Evolutionary conservation across 2,329 filamentous ascomycete species (phyloP), one percentile per base, ranked within the genome.

Genomic region (Penicillium glabrum): DNA sequence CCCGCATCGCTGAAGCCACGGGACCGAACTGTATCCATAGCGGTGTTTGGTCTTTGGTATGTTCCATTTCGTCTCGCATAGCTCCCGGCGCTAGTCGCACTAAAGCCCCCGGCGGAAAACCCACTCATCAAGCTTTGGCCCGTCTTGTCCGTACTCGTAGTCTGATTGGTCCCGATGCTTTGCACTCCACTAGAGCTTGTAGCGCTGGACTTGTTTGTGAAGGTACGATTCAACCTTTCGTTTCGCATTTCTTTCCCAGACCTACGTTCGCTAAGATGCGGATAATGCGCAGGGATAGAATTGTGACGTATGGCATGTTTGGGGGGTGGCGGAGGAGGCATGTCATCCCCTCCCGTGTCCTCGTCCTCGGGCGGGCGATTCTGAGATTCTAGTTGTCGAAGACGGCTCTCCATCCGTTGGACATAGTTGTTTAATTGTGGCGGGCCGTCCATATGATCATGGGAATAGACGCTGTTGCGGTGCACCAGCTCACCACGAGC

Each of bases 51-150:
- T 70, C 74, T 78, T 71, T 73, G 71, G 31, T 66, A 62, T 60
- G 64, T 51, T 56, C 70, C 51, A 74, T 75, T 62, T 68, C 90
- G 89, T 59, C 93, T 86, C 29, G 92, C 93, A 62, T 96, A 86
- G 75, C 93, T 98, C 53, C 93, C 95, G 16, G 95, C 95, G 75
- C 95, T 98, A 16, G 95, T 98, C 50, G 92, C 90, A 72, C 93
- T 98, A 75, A 97, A 91, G 13, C 85, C 93, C 50, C 93, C 88
- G 0, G 95, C 95, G 52, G 95, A 98, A 51, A 86, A 83, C 3
- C 93, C 95, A 72, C 93, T 98, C 93, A 97, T 97, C 44, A 99
- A 75, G 67, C 91, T 98, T 66, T 89, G 86, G 65, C 88, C 87
- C 16, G 91, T 97, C 71, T 86, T 87, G 64, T 90, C 86, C 1